These are phyloP conservation scores for Chloris gayana DNA, from an alignment of 176 grass and related monocot species.

Conservation along the genomic window DNA sequence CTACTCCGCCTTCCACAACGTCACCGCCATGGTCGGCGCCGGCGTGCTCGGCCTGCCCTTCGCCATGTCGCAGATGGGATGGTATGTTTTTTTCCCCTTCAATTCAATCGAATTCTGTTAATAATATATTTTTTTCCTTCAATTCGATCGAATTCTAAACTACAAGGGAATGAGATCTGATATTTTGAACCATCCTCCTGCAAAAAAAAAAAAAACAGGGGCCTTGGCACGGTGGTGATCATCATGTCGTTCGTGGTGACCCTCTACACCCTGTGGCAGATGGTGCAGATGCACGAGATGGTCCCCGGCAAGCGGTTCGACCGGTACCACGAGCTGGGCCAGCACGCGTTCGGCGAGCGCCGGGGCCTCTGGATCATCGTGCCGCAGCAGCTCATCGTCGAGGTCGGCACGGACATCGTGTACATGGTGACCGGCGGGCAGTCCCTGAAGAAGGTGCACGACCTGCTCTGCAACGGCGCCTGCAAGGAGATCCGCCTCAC, in stretches of 20 bases:
- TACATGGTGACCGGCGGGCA: slow-evolving; percentile 67
- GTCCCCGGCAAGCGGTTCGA: slow-evolving; percentile 72
- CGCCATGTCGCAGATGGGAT: slow-evolving; percentile 67
- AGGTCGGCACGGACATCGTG: slow-evolving; percentile 50
- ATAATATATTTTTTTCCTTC: too few relatives aligned
- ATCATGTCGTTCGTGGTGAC: slow-evolving; percentile 62
- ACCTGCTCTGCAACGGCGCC: slow-evolving; percentile 36
- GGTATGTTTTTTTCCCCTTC: slow-evolving; percentile 29
- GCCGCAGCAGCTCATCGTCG: slow-evolving; percentile 55
- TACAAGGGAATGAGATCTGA: too few relatives aligned
- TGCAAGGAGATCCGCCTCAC: slow-evolving; percentile 49
- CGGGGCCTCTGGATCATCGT: slow-evolving; percentile 70
- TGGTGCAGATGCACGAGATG: slow-evolving; percentile 78
- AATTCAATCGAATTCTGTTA: too few relatives aligned
- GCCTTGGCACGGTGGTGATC: slow-evolving; percentile 41
- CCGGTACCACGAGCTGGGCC: slow-evolving; percentile 69
- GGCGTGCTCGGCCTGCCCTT: slow-evolving; percentile 67
- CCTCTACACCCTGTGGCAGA: slow-evolving; percentile 72
- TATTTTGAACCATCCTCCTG: too few relatives aligned
- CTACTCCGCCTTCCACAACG: slow-evolving; percentile 57
- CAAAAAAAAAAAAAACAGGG: too few relatives aligned
- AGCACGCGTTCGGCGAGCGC: slow-evolving; percentile 55
- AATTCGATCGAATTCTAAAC: too few relatives aligned
- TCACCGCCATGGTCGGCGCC: slow-evolving; percentile 67
- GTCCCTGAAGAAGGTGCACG: slow-evolving; percentile 52